phyloP scores from a whole-genome alignment of 768 basidiomycete genomes.

The Pleurotus citrinopileatus region DNA sequence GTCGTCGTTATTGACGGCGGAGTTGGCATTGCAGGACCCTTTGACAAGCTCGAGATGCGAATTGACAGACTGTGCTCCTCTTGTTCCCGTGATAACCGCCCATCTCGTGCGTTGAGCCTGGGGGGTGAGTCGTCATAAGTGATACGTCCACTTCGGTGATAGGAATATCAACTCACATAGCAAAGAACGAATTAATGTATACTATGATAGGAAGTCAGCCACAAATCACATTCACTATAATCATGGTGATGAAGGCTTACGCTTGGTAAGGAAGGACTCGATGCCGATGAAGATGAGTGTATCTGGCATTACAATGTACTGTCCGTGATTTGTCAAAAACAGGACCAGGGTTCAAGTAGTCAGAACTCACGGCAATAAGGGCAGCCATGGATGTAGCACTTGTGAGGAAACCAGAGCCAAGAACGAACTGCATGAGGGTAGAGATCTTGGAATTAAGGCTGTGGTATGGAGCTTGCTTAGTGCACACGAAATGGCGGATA shows the following conservation, averaged over 20 bases:
- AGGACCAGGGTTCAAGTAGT: background rate
- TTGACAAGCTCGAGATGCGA: conserved; percentile 9
- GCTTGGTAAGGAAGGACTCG: conserved; percentile 41
- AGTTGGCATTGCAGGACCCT: background rate
- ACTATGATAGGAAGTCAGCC: conserved; percentile 25
- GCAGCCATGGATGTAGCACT: conserved; percentile 44
- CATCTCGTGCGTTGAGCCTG: conserved; percentile 6
- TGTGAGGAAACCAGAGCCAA: conserved; percentile 24
- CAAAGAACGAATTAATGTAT: conserved; percentile 42
- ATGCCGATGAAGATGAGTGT: conserved; percentile 42
- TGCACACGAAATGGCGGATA: too few relatives aligned
- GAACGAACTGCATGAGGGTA: conserved; percentile 27
- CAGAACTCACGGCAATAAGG: conserved; percentile 35
- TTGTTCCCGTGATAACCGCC: conserved; percentile 1
- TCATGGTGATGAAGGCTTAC: conserved; percentile 25
- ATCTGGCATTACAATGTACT: conserved; percentile 42
- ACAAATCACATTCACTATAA: background rate
- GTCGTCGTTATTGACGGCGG: conserved; percentile 8
- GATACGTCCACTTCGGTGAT: background rate
- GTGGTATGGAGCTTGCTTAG: too few relatives aligned
- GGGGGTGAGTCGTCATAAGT: background rate
- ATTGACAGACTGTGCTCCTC: conserved; percentile 7
- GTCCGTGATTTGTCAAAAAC: background rate
- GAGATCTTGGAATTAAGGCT: conserved; percentile 30
- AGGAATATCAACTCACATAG: conserved; percentile 16